A percentile compares a stretch with the other conserved stretches of the same genome.
Conservation (phyloP, 805 yeast genomes). For the Candida nitratophila region DNA sequence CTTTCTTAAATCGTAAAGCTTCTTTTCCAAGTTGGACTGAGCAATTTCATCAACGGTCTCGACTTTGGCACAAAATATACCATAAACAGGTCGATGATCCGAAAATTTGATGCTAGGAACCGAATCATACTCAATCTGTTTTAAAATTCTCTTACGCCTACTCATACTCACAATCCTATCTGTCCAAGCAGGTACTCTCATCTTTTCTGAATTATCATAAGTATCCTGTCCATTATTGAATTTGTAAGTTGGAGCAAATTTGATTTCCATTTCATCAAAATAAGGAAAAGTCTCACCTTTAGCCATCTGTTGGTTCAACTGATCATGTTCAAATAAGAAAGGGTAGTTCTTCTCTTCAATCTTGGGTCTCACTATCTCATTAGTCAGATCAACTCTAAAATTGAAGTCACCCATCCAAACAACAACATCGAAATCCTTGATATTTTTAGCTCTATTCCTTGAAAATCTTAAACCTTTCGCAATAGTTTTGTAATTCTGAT, state of each 20-base stretch:
- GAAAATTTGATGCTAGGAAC: slow-evolving; percentile 57
- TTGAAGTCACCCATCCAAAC: slow-evolving; percentile 95
- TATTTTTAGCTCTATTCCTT: slow-evolving; percentile 35
- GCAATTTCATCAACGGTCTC: slow-evolving; percentile 55
- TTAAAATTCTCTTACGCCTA: slow-evolving; percentile 49
- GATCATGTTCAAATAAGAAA: slow-evolving; percentile 65
- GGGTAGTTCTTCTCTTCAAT: slow-evolving; percentile 34
- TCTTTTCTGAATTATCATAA: slow-evolving; percentile 88
- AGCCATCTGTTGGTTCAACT: slow-evolving; percentile 68
- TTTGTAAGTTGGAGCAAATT: slow-evolving; percentile 88
- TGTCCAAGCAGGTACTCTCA: slow-evolving; percentile 96
- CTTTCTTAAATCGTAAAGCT: slow-evolving; percentile 47
- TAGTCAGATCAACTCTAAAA: slow-evolving; percentile 66
- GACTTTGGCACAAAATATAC: slow-evolving; percentile 55
- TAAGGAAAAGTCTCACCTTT: slow-evolving; percentile 73
- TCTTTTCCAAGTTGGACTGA: slow-evolving; percentile 43
- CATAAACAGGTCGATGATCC: slow-evolving; percentile 89
- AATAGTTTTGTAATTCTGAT: slow-evolving; percentile 77
- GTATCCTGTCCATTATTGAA: slow-evolving; percentile 77
- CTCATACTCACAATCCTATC: slow-evolving; percentile 69
- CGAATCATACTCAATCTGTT: slow-evolving; percentile 54
- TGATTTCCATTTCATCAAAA: slow-evolving; percentile 73
- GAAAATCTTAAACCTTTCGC: slow-evolving; percentile 61
- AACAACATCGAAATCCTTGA: slow-evolving; percentile 74
- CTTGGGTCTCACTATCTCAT: slow-evolving; percentile 56